phyloP scores from a whole-genome alignment of 2,329 filamentous ascomycete species.

The Colletotrichum acutatum region DNA sequence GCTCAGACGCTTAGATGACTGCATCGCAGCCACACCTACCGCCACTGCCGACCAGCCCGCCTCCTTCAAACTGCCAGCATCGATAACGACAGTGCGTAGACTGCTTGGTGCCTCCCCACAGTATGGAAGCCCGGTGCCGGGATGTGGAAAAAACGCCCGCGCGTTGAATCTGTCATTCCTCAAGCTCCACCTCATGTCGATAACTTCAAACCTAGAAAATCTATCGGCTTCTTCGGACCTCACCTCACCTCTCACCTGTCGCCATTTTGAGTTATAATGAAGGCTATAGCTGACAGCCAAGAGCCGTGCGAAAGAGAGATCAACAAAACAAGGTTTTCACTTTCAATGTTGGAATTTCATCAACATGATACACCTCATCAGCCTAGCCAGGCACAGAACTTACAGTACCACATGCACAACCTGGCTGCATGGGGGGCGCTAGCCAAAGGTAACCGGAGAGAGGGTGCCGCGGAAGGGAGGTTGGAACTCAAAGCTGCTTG shows the following conservation, averaged over 20 bases:
- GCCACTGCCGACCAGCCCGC: neutral
- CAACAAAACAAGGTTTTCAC: slow-evolving; percentile 29
- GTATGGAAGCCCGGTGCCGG: neutral
- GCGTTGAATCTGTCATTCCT: neutral
- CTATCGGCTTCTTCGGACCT: slow-evolving; percentile 20
- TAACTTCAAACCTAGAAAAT: neutral
- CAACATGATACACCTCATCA: slow-evolving; percentile 26
- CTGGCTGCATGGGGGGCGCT: slow-evolving; percentile 1
- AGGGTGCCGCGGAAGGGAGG: neutral
- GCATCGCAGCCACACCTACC: neutral
- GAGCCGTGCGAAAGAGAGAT: neutral
- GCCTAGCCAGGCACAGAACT: slow-evolving; percentile 15
- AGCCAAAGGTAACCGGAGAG: neutral
- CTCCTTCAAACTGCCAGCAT: neutral
- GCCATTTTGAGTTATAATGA: neutral
- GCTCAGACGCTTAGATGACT: neutral
- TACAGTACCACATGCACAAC: slow-evolving; percentile 25
- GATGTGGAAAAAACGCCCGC: neutral
- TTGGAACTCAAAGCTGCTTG: neutral
- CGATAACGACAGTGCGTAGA: neutral
- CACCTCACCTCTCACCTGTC: neutral
- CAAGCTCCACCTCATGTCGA: neutral
- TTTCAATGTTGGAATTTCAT: neutral
- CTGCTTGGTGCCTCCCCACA: neutral
- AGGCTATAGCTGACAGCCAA: neutral